phyloP scores from a whole-genome alignment of 192 early-diverging fungal species.

The Podila clonocystis region DNA sequence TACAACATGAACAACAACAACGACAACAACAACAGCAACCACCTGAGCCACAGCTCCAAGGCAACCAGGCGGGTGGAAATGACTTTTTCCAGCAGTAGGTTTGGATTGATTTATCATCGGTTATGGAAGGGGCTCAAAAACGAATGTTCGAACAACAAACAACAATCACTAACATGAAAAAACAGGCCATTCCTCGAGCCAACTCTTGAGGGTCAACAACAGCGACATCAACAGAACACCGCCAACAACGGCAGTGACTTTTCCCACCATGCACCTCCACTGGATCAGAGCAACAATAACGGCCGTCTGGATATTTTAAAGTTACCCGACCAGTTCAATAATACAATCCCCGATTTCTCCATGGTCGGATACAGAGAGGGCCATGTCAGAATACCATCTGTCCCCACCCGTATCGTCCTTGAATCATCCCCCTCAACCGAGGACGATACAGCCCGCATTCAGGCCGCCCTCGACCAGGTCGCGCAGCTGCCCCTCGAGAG shows the following conservation, averaged over 20 bases:
- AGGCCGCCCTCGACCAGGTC: conserved; percentile 20
- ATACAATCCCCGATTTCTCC: conserved; percentile 21
- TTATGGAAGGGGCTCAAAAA: too few relatives aligned
- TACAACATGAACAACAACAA: not conserved
- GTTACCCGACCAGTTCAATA: conserved; percentile 14
- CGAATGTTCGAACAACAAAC: too few relatives aligned
- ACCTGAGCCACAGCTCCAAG: not conserved
- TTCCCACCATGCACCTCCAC: not conserved
- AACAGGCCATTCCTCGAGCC: conserved; percentile 4
- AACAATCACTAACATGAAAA: not conserved
- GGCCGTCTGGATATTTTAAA: conserved; percentile 2
- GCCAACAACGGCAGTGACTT: not conserved
- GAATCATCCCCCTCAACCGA: not conserved
- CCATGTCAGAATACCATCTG: conserved; percentile 8
- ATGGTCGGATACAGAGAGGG: conserved; percentile 18
- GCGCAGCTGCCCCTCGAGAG: conserved; percentile 3
- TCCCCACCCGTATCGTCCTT: conserved; percentile 10
- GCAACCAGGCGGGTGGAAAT: not conserved
- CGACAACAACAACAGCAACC: not conserved
- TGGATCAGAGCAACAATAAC: not conserved
- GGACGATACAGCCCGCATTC: conserved; percentile 19
- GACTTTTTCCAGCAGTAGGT: conserved; percentile 1
- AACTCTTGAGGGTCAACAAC: not conserved
- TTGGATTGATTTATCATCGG: not conserved
- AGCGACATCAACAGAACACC: not conserved